Base-by-base conservation (phyloP, 176 grass and related monocot genomes). In the Cenchrus purpureus region DNA sequence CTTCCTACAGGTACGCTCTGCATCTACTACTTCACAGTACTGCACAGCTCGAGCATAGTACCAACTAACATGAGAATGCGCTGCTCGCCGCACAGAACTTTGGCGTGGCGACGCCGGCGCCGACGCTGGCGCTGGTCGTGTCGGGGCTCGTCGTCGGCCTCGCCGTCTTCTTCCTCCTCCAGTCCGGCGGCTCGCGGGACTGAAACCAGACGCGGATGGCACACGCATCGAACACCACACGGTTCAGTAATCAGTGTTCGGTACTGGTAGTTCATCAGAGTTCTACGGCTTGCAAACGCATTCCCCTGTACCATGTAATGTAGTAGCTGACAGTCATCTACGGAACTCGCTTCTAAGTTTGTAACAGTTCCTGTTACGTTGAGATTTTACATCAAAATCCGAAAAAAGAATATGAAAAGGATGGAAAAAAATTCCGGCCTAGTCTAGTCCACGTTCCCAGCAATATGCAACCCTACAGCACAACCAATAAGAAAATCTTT, bases 121-220 rank as follows among this genome's bases (percentile, higher is more conserved):
- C 89, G 48, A 83, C 81, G 15, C 44, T 94, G 55, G 97, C 91
- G 34, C 82, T 95, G 1, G 69, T 61, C 12, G 93, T 94, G 78
- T 91, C 97, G 15, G 91, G 86, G 78, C 82, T 98, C 60, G 97
- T 92, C 80, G 83, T 89, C 89, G 88, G 87, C 79, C 86, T 98
- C 20, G 80, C 74, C 68, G 89, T 89, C 74, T 88, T 91, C 84
- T 98, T 98, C 62, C 90, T 98, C 71, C 87, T 89, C 28, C 91
- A 94, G 78, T 92, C 93, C 45, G 78, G 89, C 25, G 77, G 89
- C 32, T 89, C 97, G 15, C 78, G 46, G 50, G 28, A 91, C 53
- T 94, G 85, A 91, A 14, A 50, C 9, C 3, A 60, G 2, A 52
- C 49, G 12, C 50, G 0, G 54, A 19, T 6, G 37, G 19, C 25